Conservation (phyloP, 2,329 filamentous ascomycete genomes). For the Endothia cerciana region DNA sequence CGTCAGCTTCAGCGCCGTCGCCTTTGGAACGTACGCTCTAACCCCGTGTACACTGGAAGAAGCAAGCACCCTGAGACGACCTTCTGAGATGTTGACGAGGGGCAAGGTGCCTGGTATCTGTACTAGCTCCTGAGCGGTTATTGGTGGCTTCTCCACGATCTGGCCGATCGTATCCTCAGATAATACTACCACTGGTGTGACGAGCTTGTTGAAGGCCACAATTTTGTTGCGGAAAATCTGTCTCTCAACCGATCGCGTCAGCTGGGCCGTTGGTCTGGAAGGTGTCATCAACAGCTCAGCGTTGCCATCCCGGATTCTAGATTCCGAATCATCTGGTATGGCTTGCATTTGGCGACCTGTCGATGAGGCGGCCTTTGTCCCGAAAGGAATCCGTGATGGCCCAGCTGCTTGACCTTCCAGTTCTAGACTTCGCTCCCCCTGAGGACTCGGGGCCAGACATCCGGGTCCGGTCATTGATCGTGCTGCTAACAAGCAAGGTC, state of each 20-base stretch:
- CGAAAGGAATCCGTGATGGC: not conserved
- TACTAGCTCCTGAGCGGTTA: slow-evolving; percentile 10
- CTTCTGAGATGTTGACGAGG: slow-evolving; percentile 12
- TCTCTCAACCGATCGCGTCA: not conserved
- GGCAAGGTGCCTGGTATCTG: slow-evolving; percentile 16
- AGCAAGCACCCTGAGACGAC: not conserved
- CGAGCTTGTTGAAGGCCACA: slow-evolving; percentile 22
- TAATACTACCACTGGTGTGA: slow-evolving; percentile 9
- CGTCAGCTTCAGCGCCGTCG: not conserved
- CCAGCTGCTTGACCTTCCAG: not conserved
- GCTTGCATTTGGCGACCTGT: not conserved
- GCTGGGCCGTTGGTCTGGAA: not conserved
- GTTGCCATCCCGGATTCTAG: not conserved
- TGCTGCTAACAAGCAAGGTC: too few relatives aligned
- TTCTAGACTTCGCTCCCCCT: not conserved
- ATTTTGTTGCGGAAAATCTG: slow-evolving; percentile 24
- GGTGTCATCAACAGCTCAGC: not conserved
- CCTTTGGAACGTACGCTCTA: not conserved
- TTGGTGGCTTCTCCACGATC: slow-evolving; percentile 6
- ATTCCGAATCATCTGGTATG: not conserved
- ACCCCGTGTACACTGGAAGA: not conserved
- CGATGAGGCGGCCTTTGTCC: not conserved
- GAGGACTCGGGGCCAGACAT: not conserved
- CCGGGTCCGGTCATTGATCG: not conserved
- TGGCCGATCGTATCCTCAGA: slow-evolving; percentile 16